These are phyloP conservation scores for Erodium maritimum DNA, from an alignment of 345 rosid genomes.

Conservation along the genomic window DNA sequence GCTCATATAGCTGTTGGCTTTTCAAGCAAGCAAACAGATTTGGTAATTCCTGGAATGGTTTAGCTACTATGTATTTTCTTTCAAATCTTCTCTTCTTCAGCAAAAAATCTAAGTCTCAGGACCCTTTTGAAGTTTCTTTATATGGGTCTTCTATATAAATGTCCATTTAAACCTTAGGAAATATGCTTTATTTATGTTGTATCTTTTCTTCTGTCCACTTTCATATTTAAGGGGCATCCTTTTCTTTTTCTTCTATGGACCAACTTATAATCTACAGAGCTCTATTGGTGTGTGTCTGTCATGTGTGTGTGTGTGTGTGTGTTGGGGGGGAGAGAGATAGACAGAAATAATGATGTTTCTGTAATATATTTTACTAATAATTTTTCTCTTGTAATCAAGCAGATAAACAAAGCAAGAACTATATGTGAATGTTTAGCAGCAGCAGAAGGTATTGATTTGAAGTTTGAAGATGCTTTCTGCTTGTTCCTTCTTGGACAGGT, in stretches of 20 bases:
- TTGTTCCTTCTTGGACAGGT: constrained; percentile 87
- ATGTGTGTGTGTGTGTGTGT: no score
- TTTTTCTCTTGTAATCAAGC: no score
- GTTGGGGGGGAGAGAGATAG: no score
- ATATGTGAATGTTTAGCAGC: constrained; percentile 72
- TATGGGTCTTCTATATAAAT: not conserved
- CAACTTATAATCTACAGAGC: no score
- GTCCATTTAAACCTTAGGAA: not conserved
- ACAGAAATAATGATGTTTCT: no score
- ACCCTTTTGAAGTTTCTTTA: not conserved
- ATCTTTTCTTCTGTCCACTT: constrained; percentile 6
- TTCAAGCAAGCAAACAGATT: constrained; percentile 60
- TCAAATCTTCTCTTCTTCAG: not conserved
- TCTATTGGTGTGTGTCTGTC: no score
- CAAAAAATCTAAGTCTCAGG: not conserved
- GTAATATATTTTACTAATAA: no score
- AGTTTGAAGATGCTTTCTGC: constrained; percentile 82
- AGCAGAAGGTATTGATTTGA: constrained; percentile 78
- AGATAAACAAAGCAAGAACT: constrained; percentile 69
- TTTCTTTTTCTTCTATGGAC: no score
- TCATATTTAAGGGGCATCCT: no score
- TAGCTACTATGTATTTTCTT: constrained; percentile 11
- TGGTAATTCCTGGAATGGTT: constrained; percentile 36
- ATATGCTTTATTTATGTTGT: no score
- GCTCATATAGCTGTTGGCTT: constrained; percentile 90